A percentile compares a stretch with the other conserved stretches of the same genome.
These are phyloP conservation scores for Limonomyces culmigenus DNA, from an alignment of 1,284 basidiomycete species.

Conservation along the genomic window DNA sequence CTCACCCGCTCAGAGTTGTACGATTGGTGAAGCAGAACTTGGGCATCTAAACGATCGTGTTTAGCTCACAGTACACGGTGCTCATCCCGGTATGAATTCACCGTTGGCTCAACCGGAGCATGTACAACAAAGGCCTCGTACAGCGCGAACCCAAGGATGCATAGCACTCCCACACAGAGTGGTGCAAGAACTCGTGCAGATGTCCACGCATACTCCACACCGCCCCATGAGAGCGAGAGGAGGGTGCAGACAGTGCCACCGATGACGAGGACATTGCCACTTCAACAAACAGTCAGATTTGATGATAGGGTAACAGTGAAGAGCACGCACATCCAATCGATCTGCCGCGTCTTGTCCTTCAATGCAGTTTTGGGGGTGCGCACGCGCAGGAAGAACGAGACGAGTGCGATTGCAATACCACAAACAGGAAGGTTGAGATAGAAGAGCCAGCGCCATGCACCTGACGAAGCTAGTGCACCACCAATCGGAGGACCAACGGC, in stretches of 20 bases:
- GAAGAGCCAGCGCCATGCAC: constrained; percentile 16
- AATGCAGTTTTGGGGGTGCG: constrained; percentile 15
- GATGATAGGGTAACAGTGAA: neutral
- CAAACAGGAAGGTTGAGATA: constrained; percentile 23
- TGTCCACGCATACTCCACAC: constrained; percentile 15
- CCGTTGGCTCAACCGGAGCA: constrained; percentile 10
- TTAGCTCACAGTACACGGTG: neutral
- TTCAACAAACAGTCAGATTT: constrained; percentile 4
- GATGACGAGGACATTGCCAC: constrained; percentile 16
- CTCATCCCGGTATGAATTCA: constrained; percentile 5
- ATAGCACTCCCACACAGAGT: constrained; percentile 11
- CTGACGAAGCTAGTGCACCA: constrained; percentile 16
- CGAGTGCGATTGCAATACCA: constrained; percentile 16
- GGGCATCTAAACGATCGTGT: constrained; percentile 9
- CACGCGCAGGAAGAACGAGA: constrained; percentile 19
- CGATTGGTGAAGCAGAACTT: constrained; percentile 14
- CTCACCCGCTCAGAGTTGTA: constrained; percentile 14
- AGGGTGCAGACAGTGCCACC: constrained; percentile 11
- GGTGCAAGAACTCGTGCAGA: constrained; percentile 14
- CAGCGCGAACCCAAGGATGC: constrained; percentile 11
- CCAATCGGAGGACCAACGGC: constrained; percentile 17
- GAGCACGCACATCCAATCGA: constrained; percentile 16
- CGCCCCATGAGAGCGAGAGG: constrained; percentile 17
- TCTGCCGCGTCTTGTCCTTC: constrained; percentile 11
- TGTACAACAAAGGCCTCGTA: constrained; percentile 13